Evolutionary conservation across 371 early-diverging fungal genomes (phyloP), one percentile per base, ranked within the genome.

Genomic region (Apophysomyces sp.): DNA sequence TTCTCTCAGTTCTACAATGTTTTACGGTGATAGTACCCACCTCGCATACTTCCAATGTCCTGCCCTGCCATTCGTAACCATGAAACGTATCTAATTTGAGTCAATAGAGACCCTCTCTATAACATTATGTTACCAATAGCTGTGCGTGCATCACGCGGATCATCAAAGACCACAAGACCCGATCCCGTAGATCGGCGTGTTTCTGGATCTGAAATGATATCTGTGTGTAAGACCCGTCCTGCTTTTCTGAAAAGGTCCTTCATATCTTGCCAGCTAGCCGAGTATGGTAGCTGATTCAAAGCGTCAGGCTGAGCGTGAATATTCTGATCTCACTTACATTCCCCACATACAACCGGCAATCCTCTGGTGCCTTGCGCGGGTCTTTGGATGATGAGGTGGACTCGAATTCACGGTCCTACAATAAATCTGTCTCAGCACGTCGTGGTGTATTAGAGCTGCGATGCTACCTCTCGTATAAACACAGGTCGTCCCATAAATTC

Each of bases 41-140:
- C 86, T 91, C 88, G 55, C 87, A 86, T 63, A 94, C 94, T 83
- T 89, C 90, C 70, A 94, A 69, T 60, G 72, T 74, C 64, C 90
- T 67, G 52, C 91, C 91, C 65, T 87, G 86, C 88, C 88, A 90
- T 57, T 90, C 92, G 69, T 83, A 88, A 44, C 90, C 88, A 73
- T 92, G 76, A 68, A 89, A 90, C 72, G 82, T 81, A 32, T 82
- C 88, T 88, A 73, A 56, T 44, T 11, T 75, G 4, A 68, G 74
- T 74, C 37, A 34, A n/a, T n/a, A 21, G 57, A 61, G 54, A 12
- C 29, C 52, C 9, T 55, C 51, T 37, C 27, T 28, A 12, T 31
- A 37, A 11, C 41, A 71, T 80, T 21, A 21, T 44, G 3, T 67
- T 86, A 89, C 89, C 81, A 64, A 92, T 88, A 26, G 92, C 91